Evolutionary conservation across 2,329 filamentous ascomycete species (phyloP), one percentile per base, ranked within the genome.

Genomic region (Botrytis sinoallii): DNA sequence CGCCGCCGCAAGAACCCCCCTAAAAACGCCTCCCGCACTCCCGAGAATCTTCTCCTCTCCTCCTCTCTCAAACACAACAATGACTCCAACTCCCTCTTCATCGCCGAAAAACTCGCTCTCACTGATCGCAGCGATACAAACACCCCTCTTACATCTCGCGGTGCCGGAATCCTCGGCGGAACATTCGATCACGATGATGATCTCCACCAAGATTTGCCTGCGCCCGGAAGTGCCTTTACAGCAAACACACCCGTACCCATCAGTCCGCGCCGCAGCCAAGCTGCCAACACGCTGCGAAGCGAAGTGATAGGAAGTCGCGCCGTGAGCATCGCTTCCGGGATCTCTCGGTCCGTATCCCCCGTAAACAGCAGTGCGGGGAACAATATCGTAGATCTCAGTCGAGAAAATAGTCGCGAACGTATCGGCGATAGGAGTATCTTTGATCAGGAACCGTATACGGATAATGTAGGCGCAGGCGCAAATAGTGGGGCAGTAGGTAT

Each of bases 181-280:
- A 55, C 46, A 22, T 68, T 55, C 61, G 70, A 67, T 12, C 38
- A 44, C 38, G 38, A 71, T 18, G 55, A 61, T 25, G 46, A 65
- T 70, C 48, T 55, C 25, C 48, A n/a, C 12, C 48, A 55, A n/a
- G 48, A 55, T 7, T 40, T 67, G 2, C 61, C 61, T 14, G 61
- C 63, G 12, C 70, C 70, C 16, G 70, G 70, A 20, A 60, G 29
- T 16, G 70, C 70, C 7, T 72, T 72, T 29, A 72, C 70, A 3
- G 65, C 70, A 20, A 59, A 44, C n/a, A 68, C 52, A 38, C 48
- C 40, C 4, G 48, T 72, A 7, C 40, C 63, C 6, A 67, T 72
- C 10, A 59, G 48, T 42, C 61, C 70, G 1, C 70, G 38, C 2
- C 48, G 63, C 8, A 68, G 70, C 40, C 61, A 60, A 18, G 63